Evolutionary conservation across 257 asterid genomes (phyloP).

Genomic region (Solanum rostratum): DNA sequence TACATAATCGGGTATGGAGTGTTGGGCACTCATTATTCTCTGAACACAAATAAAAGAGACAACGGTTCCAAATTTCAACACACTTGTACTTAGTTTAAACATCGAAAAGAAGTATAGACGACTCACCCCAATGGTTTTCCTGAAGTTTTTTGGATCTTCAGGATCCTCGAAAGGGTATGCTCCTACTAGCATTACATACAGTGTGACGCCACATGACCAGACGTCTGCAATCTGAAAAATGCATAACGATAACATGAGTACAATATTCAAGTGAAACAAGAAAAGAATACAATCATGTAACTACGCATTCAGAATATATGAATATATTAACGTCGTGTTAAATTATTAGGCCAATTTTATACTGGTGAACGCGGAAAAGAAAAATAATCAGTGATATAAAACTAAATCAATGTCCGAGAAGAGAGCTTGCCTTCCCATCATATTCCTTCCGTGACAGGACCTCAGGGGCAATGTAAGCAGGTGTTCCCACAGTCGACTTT

Average conservation of each 20-base stretch:
- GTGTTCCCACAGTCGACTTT: constrained; percentile 95
- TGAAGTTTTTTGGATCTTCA: constrained; percentile 86
- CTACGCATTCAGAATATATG: neutral
- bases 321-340: too few relatives aligned
- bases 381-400: neutral
- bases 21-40: constrained; percentile 88
- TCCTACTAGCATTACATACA: constrained; percentile 92
- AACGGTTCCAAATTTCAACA: neutral
- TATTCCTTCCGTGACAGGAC: constrained; percentile 87
- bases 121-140: constrained; percentile 75
- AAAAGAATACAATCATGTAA: neutral
- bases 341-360: neutral
- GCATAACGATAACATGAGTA: neutral
- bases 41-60: constrained; percentile 16
- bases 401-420: neutral
- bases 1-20: constrained; percentile 84
- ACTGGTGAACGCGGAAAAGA: neutral
- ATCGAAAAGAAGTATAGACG: neutral
- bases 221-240: constrained; percentile 76
- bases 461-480: constrained; percentile 96
- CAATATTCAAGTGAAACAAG: neutral
- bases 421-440: constrained; percentile 72
- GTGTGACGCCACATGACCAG: constrained; percentile 96
- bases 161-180: constrained; percentile 96
- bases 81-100: neutral